Base-by-base conservation (phyloP, 768 basidiomycete genomes). In the Mycena chlorophos region DNA sequence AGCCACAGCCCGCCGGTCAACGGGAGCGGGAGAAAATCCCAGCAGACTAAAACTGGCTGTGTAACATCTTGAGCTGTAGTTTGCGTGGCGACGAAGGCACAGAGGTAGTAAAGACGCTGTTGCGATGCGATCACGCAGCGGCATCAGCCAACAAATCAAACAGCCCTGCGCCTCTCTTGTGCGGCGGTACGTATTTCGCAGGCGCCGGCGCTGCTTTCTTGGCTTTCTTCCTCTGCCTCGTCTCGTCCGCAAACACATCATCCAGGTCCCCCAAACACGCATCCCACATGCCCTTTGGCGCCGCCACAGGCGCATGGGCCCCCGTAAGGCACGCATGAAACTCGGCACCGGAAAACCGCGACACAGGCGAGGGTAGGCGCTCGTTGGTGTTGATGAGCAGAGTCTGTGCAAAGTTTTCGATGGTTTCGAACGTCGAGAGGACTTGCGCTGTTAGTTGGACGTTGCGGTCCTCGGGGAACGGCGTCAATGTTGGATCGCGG, bases 381-480 rank as follows among this genome's bases (percentile, higher is more conserved):
- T 80, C 69, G 3, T 75, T 66, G 43, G 92, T 71, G 3, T 75
- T 66, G 43, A 93, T 71, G 8, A 89, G 73, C 34, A 92, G 69
- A 14, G 81, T 76, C 61, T 91, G 83, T 0, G 81, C 74, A 17
- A 93, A 73, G 42, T 82, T 76, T 25, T 81, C 79, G 40, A 89
- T 74, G 29, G 77, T 75, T 55, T 89, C 86, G 5, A 85, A 62
- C 4, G 87, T 79, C 65, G 78, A 75, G 3, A 84, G 68, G 13
- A 81, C 64, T 61, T 93, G 89, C 0, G 88, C 87, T 49, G 76
- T 73, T 16, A 91, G 75, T 62, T 91, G 89, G 39, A 90, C 71
- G 62, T 84, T 81, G 4, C 88, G 76, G 64, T 88, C 83, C 19
- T 69, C 66, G 22, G 86, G 70, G 0, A 75, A 73, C 4, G 80